A percentile compares a stretch with the other conserved stretches of the same genome.
phyloP scores from a whole-genome alignment of 2,329 filamentous ascomycete genomes.

The Colletotrichum zoysiae region DNA sequence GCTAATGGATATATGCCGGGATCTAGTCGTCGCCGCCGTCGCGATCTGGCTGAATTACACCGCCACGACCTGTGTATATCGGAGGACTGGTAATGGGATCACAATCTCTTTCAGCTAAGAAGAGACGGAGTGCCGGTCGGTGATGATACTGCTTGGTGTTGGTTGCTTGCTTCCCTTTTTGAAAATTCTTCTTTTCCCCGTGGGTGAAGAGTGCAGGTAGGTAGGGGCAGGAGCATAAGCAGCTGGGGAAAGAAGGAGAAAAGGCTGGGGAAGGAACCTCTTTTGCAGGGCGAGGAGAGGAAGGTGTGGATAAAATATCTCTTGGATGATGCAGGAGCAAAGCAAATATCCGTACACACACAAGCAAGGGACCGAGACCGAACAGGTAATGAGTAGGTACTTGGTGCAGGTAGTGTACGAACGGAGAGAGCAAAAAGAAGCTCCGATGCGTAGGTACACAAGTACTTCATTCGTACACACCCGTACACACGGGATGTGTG shows the following conservation, averaged over 20 bases:
- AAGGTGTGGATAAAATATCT: conserved; percentile 36
- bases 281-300: conserved; percentile 11
- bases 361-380: conserved; percentile 13
- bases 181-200: conserved; percentile 2
- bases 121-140: not conserved
- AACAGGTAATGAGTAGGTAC: conserved; percentile 14
- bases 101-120: conserved; percentile 13
- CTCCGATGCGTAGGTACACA: no score
- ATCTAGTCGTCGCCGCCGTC: not conserved
- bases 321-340: conserved; percentile 18
- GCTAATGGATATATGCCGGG: not conserved
- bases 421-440: no score
- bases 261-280: conserved; percentile 27
- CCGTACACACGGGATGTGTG: not conserved
- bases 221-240: conserved; percentile 10
- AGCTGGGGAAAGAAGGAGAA: conserved; percentile 30
- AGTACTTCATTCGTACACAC: no score
- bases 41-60: not conserved
- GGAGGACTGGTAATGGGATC: not conserved
- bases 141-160: not conserved
- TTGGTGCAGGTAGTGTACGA: not conserved
- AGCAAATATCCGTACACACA: not conserved
- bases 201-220: conserved; percentile 6
- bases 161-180: not conserved
- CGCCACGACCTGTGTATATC: no score